Percentiles rank a stretch among this genome's conserved stretches.
Evolutionary conservation across 1,284 basidiomycete species (phyloP).

Genomic region (Apiotrichum porosum): DNA sequence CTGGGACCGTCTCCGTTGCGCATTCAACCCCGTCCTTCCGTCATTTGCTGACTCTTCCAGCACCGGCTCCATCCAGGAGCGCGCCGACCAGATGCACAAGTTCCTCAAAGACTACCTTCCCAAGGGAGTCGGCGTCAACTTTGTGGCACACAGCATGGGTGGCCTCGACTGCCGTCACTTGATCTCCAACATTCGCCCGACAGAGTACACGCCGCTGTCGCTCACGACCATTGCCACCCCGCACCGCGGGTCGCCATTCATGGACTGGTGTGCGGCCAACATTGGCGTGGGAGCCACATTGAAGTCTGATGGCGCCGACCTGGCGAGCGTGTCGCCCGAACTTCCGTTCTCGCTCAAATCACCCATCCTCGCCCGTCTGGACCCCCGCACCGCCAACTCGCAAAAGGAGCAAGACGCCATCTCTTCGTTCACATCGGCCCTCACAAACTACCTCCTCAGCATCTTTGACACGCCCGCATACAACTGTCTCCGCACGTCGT

Average conservation of each 20-base stretch:
- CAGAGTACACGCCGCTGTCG: constrained; percentile 77
- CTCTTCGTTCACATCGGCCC: constrained; percentile 36
- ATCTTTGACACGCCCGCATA: constrained; percentile 96
- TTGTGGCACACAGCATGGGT: constrained; percentile 92
- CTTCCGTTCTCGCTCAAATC: constrained; percentile 52
- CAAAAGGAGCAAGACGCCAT: constrained; percentile 20
- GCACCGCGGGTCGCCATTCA: constrained; percentile 93
- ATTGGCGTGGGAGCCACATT: constrained; percentile 68
- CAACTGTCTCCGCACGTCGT: constrained; percentile 84
- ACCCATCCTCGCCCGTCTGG: constrained; percentile 48
- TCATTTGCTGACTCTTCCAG: constrained; percentile 49
- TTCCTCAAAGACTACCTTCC: constrained; percentile 64
- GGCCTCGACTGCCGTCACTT: constrained; percentile 90
- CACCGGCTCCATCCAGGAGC: constrained; percentile 83
- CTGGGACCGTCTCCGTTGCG: background rate
- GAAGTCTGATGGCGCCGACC: constrained; percentile 18
- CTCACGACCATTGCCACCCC: constrained; percentile 90
- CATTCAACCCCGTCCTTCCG: background rate
- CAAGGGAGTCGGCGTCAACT: constrained; percentile 70
- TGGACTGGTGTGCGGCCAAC: constrained; percentile 96
- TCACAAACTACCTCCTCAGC: constrained; percentile 84
- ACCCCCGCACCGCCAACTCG: constrained; percentile 7
- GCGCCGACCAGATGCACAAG: constrained; percentile 72
- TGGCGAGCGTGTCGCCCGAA: constrained; percentile 26
- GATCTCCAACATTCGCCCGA: constrained; percentile 77